Evolutionary conservation across 164 flowering plant genomes (phyloP).

Genomic region (Dillenia turbinata): DNA sequence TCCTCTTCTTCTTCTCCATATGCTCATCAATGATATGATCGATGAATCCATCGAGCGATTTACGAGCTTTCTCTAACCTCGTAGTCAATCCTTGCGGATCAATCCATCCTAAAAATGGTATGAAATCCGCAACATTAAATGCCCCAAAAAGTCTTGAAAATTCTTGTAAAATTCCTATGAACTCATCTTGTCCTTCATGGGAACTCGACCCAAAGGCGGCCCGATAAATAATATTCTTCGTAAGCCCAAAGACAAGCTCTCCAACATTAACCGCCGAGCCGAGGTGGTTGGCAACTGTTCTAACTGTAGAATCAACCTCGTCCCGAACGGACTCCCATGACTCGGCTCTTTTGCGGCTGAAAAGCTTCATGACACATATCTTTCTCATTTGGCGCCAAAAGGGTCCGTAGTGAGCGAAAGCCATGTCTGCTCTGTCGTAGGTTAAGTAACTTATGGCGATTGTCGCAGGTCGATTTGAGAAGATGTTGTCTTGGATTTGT

Average conservation of each 20-base stretch:
- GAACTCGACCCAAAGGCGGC: conserved; percentile 72
- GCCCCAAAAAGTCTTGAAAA: conserved; percentile 79
- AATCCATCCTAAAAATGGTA: conserved; percentile 51
- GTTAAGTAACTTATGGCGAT: conserved; percentile 66
- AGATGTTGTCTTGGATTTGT: conserved; percentile 65
- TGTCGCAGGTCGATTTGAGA: conserved; percentile 73
- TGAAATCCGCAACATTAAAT: conserved; percentile 66
- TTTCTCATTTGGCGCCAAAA: conserved; percentile 94
- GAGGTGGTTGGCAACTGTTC: conserved; percentile 15
- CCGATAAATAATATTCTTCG: conserved; percentile 48
- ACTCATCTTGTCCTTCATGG: conserved; percentile 53
- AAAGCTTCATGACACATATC: conserved; percentile 75
- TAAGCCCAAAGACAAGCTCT: conserved; percentile 55
- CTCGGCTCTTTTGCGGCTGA: conserved; percentile 76
- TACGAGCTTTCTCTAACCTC: conserved; percentile 47
- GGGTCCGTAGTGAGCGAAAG: conserved; percentile 86
- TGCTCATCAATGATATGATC: conserved; percentile 66
- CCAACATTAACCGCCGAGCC: conserved; percentile 52
- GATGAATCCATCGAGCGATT: conserved; percentile 53
- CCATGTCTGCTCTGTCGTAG: conserved; percentile 83
- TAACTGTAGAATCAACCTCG: conserved; percentile 49
- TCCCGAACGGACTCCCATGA: conserved; percentile 79
- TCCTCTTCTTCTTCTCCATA: conserved; percentile 26
- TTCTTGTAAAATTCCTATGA: conserved; percentile 64
- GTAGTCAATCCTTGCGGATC: conserved; percentile 52